Evolutionary conservation across 495 filamentous ascomycete genomes (phyloP), one percentile per base, ranked within the genome.

Genomic region (Cladorrhinum samala): DNA sequence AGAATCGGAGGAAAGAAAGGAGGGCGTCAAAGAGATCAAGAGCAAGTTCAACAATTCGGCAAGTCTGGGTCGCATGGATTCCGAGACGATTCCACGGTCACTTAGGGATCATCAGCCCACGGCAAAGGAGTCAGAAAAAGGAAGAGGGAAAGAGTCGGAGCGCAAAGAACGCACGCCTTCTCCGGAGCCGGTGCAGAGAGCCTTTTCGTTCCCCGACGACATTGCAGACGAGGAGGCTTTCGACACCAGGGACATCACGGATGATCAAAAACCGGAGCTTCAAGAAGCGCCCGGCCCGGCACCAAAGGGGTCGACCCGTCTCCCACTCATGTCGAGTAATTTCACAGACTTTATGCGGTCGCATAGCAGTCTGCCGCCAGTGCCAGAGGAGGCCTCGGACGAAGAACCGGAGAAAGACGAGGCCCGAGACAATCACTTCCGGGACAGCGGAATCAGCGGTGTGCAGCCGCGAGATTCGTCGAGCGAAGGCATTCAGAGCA

Each of bases 371-470:
- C 61, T 76, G 9, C 58, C 73, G 18, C 70, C 72, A 7, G 71
- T 76, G 11, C 61, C 66, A 57, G 73, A 76, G 52, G 69, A 62
- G 20, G 59, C 52, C 13, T 67, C 72, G 14, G 53, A 73, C 23
- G 65, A 72, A 37, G 67, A 67, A 46, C 50, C 52, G 24, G 41
- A 43, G 40, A 61, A 52, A 41, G 21, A 36, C 30, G 55, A 58
- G 46, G 23, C 37, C 9, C 50, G 63, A 33, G 55, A 67, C 46
- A 60, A 73, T 20, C 59, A 62, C 23, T 60, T 66, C 24, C 76
- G 77, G 1, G 78, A 81, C 53, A 80, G 78, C 62, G 78, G 77
- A 25, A 69, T 80, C 52, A 80, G 78, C 62, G 78, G 77, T 30
- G 69, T 80, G 17, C 71, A 79, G 58, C 63, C 77, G n/a, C 68